Evolutionary conservation across 345 rosid genomes (phyloP), one percentile per base, ranked within the genome.

Genomic region (Populus euphratica): DNA sequence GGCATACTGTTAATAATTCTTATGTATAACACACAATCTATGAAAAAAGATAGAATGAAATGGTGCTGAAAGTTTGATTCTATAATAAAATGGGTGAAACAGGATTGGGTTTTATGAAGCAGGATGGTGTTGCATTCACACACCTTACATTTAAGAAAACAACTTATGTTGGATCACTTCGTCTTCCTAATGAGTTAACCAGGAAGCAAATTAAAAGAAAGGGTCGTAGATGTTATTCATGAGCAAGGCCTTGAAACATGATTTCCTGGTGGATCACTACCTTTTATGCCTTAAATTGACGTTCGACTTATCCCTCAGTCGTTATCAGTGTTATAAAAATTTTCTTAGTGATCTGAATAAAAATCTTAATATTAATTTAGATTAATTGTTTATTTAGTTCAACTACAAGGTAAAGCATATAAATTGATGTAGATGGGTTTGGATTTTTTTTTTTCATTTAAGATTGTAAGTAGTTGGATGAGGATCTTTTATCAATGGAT

Each of bases 141-240:
- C 83, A 82, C 75, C 84, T 85, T 12, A 82, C 85, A 0, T 82
- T 85, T 36, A 85, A 77, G 56, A 85, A 85, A 75, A 82, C 84
- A 36, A 78, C 78, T 39, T 85, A 82, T 21, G 76, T 81, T 3
- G 85, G 84, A 18, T 70, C 82, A 9, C 81, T 82, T 18, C 80
- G 73, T 21, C 82, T 85, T 31, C 82, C 85, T 3, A 75, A 67
- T 12, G 64, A 52, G 17, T 76, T 82, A 21, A 35, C 76, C 1
- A 72, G 23, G 61, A 68, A 64, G 18, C 76, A 85, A 77, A 85
- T 80, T 44, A 31, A 64, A 63, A 50, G 73, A 75, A 43, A 68
- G 84, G 41, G 87, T 78, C 4, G 8, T 41, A n/a, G 17, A 25
- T 16, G 85, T 82, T 25, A 77, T 80, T 10, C 21, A 6, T 4